Percentiles rank a stretch among this genome's conserved stretches.
Evolutionary conservation across 495 filamentous ascomycete genomes (phyloP).

Genomic region (Xylaria bambusicola): DNA sequence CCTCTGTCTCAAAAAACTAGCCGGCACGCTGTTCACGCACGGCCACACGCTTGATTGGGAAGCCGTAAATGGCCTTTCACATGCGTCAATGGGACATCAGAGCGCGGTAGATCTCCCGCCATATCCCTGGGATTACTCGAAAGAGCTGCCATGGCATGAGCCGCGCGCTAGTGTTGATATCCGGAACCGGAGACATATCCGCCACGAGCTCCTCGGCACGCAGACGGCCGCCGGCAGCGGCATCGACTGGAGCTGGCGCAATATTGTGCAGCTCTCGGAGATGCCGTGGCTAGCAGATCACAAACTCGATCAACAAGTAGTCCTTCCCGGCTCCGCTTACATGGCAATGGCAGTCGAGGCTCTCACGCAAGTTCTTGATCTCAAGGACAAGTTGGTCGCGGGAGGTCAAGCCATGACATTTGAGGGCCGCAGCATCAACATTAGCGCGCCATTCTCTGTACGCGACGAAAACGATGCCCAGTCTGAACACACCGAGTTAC

Average conservation of each 20-base stretch:
- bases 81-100: no score
- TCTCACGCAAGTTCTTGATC: constrained; percentile 39
- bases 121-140: constrained; percentile 48
- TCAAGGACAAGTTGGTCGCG: no score
- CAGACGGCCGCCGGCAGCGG: constrained; percentile 18
- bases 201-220: constrained; percentile 26
- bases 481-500: constrained; percentile 19
- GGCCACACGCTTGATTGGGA: constrained; percentile 32
- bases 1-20: constrained; percentile 26
- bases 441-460: constrained; percentile 8
- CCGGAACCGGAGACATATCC: constrained; percentile 27
- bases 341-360: constrained; percentile 54
- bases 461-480: constrained; percentile 2
- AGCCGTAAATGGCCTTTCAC: constrained; percentile 4
- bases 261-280: constrained; percentile 21
- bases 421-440: constrained; percentile 6
- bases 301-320: constrained; percentile 23
- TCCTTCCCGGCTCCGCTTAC: constrained; percentile 60
- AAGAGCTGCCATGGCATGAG: constrained; percentile 39
- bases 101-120: constrained; percentile 36
- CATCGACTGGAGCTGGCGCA: constrained; percentile 25
- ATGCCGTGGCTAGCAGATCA: constrained; percentile 53
- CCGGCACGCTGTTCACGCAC: constrained; percentile 36
- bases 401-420: no score
- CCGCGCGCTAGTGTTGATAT: constrained; percentile 35